Percentiles rank a stretch among this genome's conserved stretches.
These are phyloP conservation scores for Fusarium pseudonygamai DNA, from an alignment of 2,329 filamentous ascomycete genomes.

Conservation along the genomic window DNA sequence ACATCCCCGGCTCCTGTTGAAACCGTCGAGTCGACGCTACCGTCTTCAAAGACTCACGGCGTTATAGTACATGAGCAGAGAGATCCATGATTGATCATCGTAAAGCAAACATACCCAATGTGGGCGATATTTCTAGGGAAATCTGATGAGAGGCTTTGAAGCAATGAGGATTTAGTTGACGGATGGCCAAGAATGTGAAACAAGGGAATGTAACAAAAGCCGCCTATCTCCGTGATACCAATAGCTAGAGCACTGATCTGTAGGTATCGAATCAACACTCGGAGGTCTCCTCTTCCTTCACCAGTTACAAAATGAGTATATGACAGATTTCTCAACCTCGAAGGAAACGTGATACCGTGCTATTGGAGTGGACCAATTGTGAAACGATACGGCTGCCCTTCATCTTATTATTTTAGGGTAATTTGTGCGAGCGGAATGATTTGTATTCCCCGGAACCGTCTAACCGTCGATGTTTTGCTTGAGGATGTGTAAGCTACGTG, in stretches of 20 bases:
- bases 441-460: neutral
- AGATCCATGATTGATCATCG: no score
- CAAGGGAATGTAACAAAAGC: accelerated
- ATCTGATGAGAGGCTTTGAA: accelerated
- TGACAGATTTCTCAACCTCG: neutral
- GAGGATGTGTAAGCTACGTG: neutral
- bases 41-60: no score
- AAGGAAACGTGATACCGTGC: neutral
- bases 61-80: no score
- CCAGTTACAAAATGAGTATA: neutral
- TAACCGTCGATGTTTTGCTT: neutral
- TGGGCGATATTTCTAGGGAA: accelerated
- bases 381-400: neutral
- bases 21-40: no score
- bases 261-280: accelerated
- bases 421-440: neutral
- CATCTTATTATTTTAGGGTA: accelerated
- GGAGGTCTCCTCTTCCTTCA: neutral
- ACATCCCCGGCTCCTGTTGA: no score
- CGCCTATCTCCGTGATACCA: accelerated
- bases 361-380: accelerated
- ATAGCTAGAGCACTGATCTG: neutral
- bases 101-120: accelerated
- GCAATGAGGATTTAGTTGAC: accelerated
- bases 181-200: neutral